Conservation (phyloP, 352 stramenopile species). For the Ophiocytium majus region DNA sequence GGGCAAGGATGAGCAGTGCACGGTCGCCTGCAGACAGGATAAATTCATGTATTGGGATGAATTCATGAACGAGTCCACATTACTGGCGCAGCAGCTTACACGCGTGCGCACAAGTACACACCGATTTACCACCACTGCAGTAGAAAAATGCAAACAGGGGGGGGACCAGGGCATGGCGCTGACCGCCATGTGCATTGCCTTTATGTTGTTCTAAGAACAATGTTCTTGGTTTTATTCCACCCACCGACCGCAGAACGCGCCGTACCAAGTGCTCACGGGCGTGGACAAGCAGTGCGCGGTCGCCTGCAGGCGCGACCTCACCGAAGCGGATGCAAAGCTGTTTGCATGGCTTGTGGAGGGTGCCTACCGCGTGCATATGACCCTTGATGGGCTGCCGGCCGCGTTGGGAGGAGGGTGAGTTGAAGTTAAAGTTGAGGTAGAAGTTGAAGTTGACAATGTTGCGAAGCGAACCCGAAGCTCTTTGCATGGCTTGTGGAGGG, state of each 20-base stretch:
- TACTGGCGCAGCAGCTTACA: too few species aligned
- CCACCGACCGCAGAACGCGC: constrained; percentile 1
- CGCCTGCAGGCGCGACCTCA: constrained; percentile 5
- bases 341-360: constrained; percentile 62
- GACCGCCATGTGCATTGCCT: too few species aligned
- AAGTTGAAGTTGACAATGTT: too few species aligned
- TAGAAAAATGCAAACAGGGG: too few species aligned
- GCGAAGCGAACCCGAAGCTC: constrained; percentile 67
- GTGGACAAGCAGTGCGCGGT: not conserved
- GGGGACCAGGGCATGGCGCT: too few species aligned
- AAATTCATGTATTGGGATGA: too few species aligned
- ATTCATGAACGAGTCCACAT: too few species aligned
- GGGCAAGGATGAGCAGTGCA: not conserved
- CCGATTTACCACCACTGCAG: too few species aligned
- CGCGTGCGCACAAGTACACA: too few species aligned
- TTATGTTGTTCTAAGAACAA: too few species aligned
- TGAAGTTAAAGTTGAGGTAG: too few species aligned
- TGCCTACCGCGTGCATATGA: constrained; percentile 64
- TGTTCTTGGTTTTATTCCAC: not conserved
- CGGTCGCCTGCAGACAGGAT: too few species aligned
- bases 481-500: constrained; percentile 62
- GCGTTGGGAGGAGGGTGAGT: constrained; percentile 60
- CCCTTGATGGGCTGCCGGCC: constrained; percentile 84
- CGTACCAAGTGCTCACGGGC: not conserved
- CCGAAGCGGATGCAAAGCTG: constrained; percentile 65